Conservation (phyloP, 2,329 filamentous ascomycete genomes). For the Colletotrichum chrysophilum region DNA sequence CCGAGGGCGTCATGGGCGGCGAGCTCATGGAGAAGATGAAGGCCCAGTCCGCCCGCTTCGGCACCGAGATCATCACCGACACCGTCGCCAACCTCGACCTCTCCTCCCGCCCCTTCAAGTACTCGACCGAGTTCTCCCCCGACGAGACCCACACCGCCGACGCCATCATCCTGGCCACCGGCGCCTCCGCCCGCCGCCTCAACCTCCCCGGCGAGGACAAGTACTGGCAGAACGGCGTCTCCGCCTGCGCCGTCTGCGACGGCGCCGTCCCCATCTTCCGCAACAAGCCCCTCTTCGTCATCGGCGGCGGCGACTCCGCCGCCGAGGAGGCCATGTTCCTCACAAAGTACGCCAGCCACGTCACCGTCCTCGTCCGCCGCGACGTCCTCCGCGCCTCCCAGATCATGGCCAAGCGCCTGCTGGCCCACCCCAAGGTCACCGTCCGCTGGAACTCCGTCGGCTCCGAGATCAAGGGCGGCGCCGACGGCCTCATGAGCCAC, state of each 20-base stretch:
- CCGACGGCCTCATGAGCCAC: slow-evolving; percentile 86
- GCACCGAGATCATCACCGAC: slow-evolving; percentile 91
- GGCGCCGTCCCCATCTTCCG: slow-evolving; percentile 97
- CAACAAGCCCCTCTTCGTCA: slow-evolving; percentile 93
- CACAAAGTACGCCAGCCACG: slow-evolving; percentile 95
- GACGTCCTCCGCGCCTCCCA: slow-evolving; percentile 87
- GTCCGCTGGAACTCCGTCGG: slow-evolving; percentile 86
- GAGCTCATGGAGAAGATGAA: slow-evolving; percentile 97
- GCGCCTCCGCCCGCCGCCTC: slow-evolving; percentile 87
- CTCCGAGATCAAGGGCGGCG: slow-evolving; percentile 83
- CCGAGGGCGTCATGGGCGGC: slow-evolving; percentile 82
- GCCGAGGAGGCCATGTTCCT: slow-evolving; percentile 98
- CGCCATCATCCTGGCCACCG: slow-evolving; percentile 91
- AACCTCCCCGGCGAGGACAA: slow-evolving; percentile 86
- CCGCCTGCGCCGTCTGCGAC: slow-evolving; percentile 96
- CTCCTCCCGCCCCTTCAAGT: slow-evolving; percentile 84
- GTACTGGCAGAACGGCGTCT: slow-evolving; percentile 98
- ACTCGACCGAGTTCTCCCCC: slow-evolving; percentile 89
- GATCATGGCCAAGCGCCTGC: slow-evolving; percentile 88
- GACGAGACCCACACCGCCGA: slow-evolving; percentile 87
- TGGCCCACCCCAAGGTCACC: slow-evolving; percentile 86
- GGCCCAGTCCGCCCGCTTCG: slow-evolving; percentile 88
- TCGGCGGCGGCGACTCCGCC: slow-evolving; percentile 94
- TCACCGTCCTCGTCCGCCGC: slow-evolving; percentile 89
- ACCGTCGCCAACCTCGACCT: slow-evolving; percentile 91